Base-by-base conservation (phyloP, 805 yeast species). In the Yamadazyma nakazawae region DNA sequence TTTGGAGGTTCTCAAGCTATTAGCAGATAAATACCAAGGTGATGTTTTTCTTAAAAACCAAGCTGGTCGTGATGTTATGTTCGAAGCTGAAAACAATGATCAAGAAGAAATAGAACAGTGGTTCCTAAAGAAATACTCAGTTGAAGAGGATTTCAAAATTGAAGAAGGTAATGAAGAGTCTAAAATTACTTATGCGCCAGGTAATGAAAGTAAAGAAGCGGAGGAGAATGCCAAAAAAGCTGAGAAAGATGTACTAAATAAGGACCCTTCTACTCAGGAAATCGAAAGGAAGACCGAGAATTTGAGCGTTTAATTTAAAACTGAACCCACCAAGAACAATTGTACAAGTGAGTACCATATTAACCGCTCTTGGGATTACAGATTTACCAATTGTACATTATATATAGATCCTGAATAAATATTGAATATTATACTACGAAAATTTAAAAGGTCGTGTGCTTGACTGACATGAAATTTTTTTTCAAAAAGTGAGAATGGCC, bases 61-160 rank as follows among this genome's bases (percentile, higher is more conserved):
- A 10, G 79, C 83, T 42, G 86, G 81, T 24, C 95, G 89, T 60
- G 98, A 94, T 62, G 77, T 88, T 1, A 82, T 92, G 48, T 91
- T 71, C 61, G 97, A 91, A 63, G 97, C 98, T 8, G 97, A 91
- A 60, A 80, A 78, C 54, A 85, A 82, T 55, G 82, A 80, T 41
- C 79, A 84, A 58, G 84, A 80, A 49, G 89, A 84, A 25, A 84
- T 90, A 14, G 96, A 88, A 54, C 83, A 80, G 35, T 91, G 82
- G 70, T 79, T 88, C 60, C 72, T 91, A 59, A 77, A 80, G 62
- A 82, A 82, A 56, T 92, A 75, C 56, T 85, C 88, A 38, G 80
- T 86, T 38, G 84, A 79, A 49, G 80, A 79, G 40, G 81, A 74
- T 31, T 63, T 70, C 52, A 61, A 67, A 46, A 75, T 75, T 16